Percentiles rank a stretch among this genome's conserved stretches.
Conservation (phyloP, 345 rosid genomes). For the Cardamine chenopodiifolia region DNA sequence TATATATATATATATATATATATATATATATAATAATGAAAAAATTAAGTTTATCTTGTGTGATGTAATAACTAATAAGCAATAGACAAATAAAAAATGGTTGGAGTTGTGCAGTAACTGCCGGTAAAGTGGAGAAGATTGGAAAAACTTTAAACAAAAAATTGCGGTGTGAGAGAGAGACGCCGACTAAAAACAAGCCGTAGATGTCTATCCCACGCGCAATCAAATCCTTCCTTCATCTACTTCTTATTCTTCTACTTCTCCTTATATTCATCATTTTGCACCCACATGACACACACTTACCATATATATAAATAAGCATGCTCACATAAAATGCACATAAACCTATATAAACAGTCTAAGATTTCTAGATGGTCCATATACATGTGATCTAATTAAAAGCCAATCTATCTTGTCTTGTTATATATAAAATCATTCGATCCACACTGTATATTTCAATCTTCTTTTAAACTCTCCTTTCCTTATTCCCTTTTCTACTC, state of each 20-base stretch:
- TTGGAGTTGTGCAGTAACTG: conserved; percentile 26
- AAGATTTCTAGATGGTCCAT: conserved; percentile 39
- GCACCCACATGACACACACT: conserved; percentile 33
- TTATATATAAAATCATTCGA: conserved; percentile 23
- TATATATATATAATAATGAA: too few species aligned
- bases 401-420: conserved; percentile 23
- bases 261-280: conserved; percentile 39
- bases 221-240: conserved; percentile 51
- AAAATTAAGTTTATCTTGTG: neutral
- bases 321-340: conserved; percentile 21
- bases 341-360: conserved; percentile 1
- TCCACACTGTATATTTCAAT: conserved; percentile 14
- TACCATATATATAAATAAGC: conserved; percentile 32
- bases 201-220: conserved; percentile 90
- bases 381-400: conserved; percentile 30
- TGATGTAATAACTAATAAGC: conserved; percentile 18
- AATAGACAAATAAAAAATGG: conserved; percentile 16
- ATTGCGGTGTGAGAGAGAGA: conserved; percentile 42
- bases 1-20: too few species aligned
- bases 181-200: conserved; percentile 86
- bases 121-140: conserved; percentile 42
- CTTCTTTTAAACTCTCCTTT: neutral
- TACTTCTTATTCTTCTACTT: conserved; percentile 28
- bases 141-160: conserved; percentile 54
- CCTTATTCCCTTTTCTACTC: conserved; percentile 1